A percentile compares a stretch with the other conserved stretches of the same genome.
phyloP scores from a whole-genome alignment of 1,284 basidiomycete genomes.

The Coniferiporia weirii region DNA sequence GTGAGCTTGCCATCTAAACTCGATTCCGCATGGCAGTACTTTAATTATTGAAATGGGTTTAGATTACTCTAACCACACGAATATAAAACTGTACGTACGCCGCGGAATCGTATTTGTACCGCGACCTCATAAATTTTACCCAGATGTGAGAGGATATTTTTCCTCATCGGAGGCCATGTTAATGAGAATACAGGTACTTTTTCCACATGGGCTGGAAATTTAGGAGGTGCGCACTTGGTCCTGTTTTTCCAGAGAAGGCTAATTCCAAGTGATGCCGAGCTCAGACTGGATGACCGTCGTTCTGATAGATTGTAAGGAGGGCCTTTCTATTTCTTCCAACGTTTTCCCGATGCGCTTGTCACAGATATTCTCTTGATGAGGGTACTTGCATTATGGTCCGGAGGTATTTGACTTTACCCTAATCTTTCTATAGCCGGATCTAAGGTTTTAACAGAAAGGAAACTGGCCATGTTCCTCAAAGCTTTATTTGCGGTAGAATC shows the following conservation, averaged over 20 bases:
- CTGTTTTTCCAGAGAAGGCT: neutral
- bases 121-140: neutral
- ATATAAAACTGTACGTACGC: neutral
- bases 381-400: neutral
- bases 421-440: no score
- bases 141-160: neutral
- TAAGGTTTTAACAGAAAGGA: no score
- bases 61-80: neutral
- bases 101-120: neutral
- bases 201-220: neutral
- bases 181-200: neutral
- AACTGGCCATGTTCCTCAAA: no score
- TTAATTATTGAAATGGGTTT: neutral
- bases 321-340: neutral
- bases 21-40: neutral
- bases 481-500: no score
- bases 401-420: no score
- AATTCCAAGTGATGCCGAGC: neutral
- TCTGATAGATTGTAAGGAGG: slow-evolving; percentile 1
- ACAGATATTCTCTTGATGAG: slow-evolving; percentile 8
- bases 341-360: neutral
- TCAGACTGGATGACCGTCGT: slow-evolving; percentile 3
- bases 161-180: neutral
- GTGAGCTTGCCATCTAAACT: neutral
- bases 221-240: neutral